phyloP scores from a whole-genome alignment of 495 filamentous ascomycete species.

The Cairneyella variabilis region DNA sequence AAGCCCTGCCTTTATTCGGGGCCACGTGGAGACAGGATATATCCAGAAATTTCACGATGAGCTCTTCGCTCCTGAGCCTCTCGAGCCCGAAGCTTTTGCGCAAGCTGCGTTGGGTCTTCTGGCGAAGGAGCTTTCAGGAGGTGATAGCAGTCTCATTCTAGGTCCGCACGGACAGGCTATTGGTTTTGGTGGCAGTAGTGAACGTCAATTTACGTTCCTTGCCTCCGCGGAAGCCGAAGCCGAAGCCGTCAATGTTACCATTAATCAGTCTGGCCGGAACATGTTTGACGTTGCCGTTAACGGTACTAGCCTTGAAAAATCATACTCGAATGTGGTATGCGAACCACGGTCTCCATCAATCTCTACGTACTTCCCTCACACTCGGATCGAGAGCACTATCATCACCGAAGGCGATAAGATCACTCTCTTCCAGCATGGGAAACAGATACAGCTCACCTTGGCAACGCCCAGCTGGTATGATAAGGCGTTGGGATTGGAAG shows the following conservation, averaged over 20 bases:
- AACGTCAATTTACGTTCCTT: slow-evolving; percentile 54
- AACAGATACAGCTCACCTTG: slow-evolving; percentile 66
- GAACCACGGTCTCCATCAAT: slow-evolving; percentile 33
- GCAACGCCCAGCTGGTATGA: slow-evolving; percentile 75
- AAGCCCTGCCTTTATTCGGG: slow-evolving; percentile 76
- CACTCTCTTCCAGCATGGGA: slow-evolving; percentile 78
- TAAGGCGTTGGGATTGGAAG: slow-evolving; percentile 79
- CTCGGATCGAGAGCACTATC: slow-evolving; percentile 75
- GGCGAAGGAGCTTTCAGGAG: slow-evolving; percentile 31
- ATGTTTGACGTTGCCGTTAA: slow-evolving; percentile 63
- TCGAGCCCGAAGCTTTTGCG: slow-evolving; percentile 64
- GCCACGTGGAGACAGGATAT: slow-evolving; percentile 92
- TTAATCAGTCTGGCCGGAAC: slow-evolving; percentile 58
- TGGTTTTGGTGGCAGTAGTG: slow-evolving; percentile 42
- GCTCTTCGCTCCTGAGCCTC: slow-evolving; percentile 53
- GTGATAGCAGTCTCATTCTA: slow-evolving; percentile 10
- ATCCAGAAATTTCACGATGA: slow-evolving; percentile 82
- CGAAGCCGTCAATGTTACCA: slow-evolving; percentile 48
- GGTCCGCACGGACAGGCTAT: slow-evolving; percentile 47
- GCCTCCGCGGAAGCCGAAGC: slow-evolving; percentile 31
- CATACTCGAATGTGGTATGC: slow-evolving; percentile 42
- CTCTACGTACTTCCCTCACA: slow-evolving; percentile 66
- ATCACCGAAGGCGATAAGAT: slow-evolving; percentile 58
- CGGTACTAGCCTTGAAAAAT: slow-evolving; percentile 33
- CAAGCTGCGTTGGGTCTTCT: slow-evolving; percentile 80